These are phyloP conservation scores for Ogataea hybrid DNA, from an alignment of 1,139 yeast species.

Conservation along the genomic window DNA sequence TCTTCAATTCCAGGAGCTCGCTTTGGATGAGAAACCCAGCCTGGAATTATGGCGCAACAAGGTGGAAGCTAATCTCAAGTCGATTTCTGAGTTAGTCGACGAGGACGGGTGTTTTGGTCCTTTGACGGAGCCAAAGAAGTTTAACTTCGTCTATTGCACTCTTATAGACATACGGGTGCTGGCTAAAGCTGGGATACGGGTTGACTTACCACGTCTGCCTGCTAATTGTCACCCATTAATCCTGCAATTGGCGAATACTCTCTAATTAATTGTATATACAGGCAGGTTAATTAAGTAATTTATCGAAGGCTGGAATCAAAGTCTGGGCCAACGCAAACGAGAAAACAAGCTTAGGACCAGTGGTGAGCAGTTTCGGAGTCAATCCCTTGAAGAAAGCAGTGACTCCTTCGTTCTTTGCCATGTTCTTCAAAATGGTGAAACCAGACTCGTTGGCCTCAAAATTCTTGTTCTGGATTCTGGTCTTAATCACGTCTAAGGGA, in stretches of 20 bases:
- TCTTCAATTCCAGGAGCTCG: constrained; percentile 8
- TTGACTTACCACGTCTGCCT: constrained; percentile 1
- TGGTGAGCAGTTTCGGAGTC: constrained; percentile 92
- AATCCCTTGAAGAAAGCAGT: constrained; percentile 95
- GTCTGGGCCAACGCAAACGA: constrained; percentile 96
- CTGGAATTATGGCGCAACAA: neutral
- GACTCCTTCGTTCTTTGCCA: constrained; percentile 86
- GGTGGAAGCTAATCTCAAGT: neutral
- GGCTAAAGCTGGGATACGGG: neutral
- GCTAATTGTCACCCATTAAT: constrained; percentile 2
- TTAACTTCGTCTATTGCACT: constrained; percentile 21
- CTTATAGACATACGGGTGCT: constrained; percentile 1
- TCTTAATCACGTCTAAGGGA: constrained; percentile 96
- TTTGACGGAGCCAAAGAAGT: constrained; percentile 20
- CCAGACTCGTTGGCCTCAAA: constrained; percentile 97
- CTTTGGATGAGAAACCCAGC: neutral
- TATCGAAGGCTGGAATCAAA: constrained; percentile 93
- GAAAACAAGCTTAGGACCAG: constrained; percentile 97
- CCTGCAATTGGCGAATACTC: constrained; percentile 4
- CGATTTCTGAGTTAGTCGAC: neutral
- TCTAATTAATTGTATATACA: constrained; percentile 9
- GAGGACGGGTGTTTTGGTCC: constrained; percentile 30
- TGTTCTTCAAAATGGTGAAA: constrained; percentile 85
- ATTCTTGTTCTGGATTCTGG: constrained; percentile 95
- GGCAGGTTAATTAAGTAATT: constrained; percentile 26